Base-by-base conservation (phyloP, 345 rosid genomes). In the Cochlearia excelsa region DNA sequence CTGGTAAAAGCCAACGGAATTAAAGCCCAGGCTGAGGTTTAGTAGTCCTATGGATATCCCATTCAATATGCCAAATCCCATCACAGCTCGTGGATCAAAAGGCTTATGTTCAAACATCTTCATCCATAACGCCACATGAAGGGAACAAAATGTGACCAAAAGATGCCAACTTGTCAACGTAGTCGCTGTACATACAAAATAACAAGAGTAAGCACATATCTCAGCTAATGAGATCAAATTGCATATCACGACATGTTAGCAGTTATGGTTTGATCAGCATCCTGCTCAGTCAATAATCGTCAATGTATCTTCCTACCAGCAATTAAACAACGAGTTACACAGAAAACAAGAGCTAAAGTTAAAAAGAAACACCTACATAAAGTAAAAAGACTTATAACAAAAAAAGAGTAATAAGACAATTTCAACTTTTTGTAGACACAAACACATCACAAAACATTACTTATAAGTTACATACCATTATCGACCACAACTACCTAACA, bases 91-190 rank as follows among this genome's bases (percentile, higher is more conserved):
- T 33, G 97, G 81, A 78, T 94, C 99, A 74, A 94, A 94, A 77
- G 99, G 99, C 84, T 94, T 94, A 83, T 90, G 99, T 61, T 94
- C 99, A 69, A 94, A 94, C 77, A 85, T 75, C 67, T 94, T 94
- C 92, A 90, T 80, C 88, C 92, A 84, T 80, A 90, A 63, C 47
- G 99, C 99, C 72, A 87, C 92, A 59, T 94, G 99, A 78, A 94
- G 99, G 50, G 97, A 94, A 69, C 97, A 90, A 82, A 94, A 94
- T 0, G 99, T 94, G 57, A 94, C 99, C 78, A 94, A 73, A 60
- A 94, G 99, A 84, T 94, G 99, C 99, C 99, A 94, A 78, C 99
- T 94, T 45, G 99, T 94, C 87, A 94, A 76, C 42, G 99, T 94
- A 51, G 99, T 94, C 54, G 99, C 99, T 94, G 86, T 53, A 68